These are phyloP conservation scores for Pseudonitzschia multiseries DNA, from an alignment of 108 stramenopile genomes.

Conservation along the genomic window DNA sequence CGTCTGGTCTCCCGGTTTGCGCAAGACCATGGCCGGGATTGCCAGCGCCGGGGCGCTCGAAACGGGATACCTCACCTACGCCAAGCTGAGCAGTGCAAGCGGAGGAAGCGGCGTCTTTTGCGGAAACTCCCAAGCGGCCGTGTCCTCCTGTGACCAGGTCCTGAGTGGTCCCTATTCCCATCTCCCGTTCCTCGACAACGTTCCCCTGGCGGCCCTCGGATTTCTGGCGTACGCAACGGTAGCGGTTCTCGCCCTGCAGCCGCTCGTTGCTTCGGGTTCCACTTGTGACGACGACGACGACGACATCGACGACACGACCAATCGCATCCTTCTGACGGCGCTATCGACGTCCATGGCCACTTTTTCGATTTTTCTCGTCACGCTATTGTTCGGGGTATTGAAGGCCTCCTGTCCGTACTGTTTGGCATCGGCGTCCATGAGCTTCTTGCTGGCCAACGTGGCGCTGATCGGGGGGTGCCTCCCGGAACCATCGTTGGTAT, in stretches of 20 bases:
- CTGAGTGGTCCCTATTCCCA: slow-evolving; percentile 76
- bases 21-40: slow-evolving; percentile 58
- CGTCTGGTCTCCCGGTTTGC: slow-evolving; percentile 61
- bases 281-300: neutral
- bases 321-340: slow-evolving; percentile 65
- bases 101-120: slow-evolving; percentile 19
- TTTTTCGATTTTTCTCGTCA: slow-evolving; percentile 86
- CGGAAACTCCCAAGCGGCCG: slow-evolving; percentile 14
- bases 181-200: slow-evolving; percentile 44
- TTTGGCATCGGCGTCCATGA: slow-evolving; percentile 68
- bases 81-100: slow-evolving; percentile 40
- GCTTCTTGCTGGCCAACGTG: slow-evolving; percentile 51
- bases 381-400: slow-evolving; percentile 69
- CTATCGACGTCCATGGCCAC: slow-evolving; percentile 86
- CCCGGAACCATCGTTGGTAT: slow-evolving; percentile 22
- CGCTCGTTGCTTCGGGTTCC: slow-evolving; percentile 18
- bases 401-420: slow-evolving; percentile 84
- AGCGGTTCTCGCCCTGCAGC: slow-evolving; percentile 47
- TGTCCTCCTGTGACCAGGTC: slow-evolving; percentile 37
- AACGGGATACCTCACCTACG: slow-evolving; percentile 75
- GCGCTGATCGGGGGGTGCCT: slow-evolving; percentile 65
- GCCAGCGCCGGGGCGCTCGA: slow-evolving; percentile 62
- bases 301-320: slow-evolving; percentile 35
- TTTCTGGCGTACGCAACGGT: slow-evolving; percentile 61
- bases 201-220: slow-evolving; percentile 67